phyloP scores from a whole-genome alignment of 164 flowering plant species.

The Taxillus chinensis region DNA sequence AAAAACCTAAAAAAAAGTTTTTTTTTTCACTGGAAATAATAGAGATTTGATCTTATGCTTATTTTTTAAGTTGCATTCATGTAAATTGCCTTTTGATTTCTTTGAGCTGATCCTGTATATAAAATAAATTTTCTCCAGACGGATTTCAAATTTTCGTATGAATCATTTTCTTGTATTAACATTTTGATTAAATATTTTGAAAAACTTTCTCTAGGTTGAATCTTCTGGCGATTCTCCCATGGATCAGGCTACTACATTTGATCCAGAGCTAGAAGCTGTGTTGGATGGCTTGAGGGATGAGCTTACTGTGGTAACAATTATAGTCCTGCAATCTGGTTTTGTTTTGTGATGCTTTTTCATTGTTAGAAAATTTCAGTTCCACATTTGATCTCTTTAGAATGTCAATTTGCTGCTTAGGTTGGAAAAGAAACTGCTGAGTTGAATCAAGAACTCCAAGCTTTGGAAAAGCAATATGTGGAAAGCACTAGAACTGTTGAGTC shows the following conservation, averaged over 20 bases:
- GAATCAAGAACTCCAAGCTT: slow-evolving; percentile 33
- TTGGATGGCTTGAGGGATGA: slow-evolving; percentile 50
- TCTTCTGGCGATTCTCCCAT: slow-evolving; percentile 19
- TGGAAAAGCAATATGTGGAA: slow-evolving; percentile 40
- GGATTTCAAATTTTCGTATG: no score
- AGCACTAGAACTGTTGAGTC: slow-evolving; percentile 28
- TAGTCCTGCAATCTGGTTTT: neutral
- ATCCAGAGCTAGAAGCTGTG: slow-evolving; percentile 43
- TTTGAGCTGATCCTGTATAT: neutral
- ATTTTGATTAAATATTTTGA: neutral
- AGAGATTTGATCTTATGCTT: no score
- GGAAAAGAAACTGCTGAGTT: slow-evolving; percentile 49
- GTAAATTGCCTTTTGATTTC: neutral
- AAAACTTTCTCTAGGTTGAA: slow-evolving; percentile 20
- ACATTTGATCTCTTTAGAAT: neutral
- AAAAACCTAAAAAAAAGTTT: no score
- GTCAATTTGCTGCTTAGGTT: slow-evolving; percentile 23
- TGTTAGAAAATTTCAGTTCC: neutral
- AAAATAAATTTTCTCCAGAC: no score
- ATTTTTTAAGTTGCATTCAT: no score
- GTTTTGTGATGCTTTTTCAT: neutral
- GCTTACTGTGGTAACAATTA: slow-evolving; percentile 38
- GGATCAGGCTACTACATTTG: slow-evolving; percentile 23
- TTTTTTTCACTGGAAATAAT: no score
- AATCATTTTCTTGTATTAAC: no score